A percentile compares a stretch with the other conserved stretches of the same genome.
Evolutionary conservation across 495 filamentous ascomycete species (phyloP).

Genomic region (Trichoderma orchidacearum): DNA sequence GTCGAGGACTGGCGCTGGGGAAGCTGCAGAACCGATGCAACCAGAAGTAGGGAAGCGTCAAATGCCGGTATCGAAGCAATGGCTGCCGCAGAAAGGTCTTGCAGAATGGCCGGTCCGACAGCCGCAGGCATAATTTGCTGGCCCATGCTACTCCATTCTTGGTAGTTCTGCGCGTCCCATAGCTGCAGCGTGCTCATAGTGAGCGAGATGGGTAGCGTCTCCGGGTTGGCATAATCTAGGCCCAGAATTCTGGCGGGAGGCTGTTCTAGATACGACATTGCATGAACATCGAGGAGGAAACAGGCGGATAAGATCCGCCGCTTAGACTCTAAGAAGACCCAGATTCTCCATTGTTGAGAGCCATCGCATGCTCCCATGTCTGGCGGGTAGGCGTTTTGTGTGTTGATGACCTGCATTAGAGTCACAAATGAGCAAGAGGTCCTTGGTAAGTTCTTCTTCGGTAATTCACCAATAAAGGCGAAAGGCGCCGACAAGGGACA

Average conservation of each 20-base stretch:
- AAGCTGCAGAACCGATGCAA: conserved; percentile 21
- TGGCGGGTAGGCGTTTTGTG: conserved; percentile 10
- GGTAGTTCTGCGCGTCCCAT: conserved; percentile 12
- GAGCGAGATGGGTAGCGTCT: conserved; percentile 21
- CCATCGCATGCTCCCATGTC: conserved; percentile 2
- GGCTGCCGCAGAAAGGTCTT: conserved; percentile 17
- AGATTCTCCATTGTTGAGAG: conserved; percentile 26
- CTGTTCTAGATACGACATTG: conserved; percentile 35
- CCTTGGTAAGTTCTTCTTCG: no score
- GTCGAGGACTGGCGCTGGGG: conserved; percentile 16
- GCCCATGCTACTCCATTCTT: neutral
- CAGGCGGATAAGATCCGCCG: conserved; percentile 36
- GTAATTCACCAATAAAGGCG: no score
- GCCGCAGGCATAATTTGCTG: neutral
- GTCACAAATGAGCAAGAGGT: conserved; percentile 9
- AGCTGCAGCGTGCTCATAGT: conserved; percentile 18
- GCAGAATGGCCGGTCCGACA: conserved; percentile 6
- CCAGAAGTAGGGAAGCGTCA: conserved; percentile 23
- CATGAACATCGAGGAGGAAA: conserved; percentile 36
- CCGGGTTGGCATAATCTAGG: conserved; percentile 9
- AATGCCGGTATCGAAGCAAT: conserved; percentile 11
- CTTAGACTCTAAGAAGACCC: conserved; percentile 31
- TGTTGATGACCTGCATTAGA: neutral
- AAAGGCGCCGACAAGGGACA: no score
- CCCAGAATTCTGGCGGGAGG: conserved; percentile 17